Percentiles rank a stretch among this genome's conserved stretches.
Evolutionary conservation across 805 yeast genomes (phyloP).

Genomic region (Ogataea nonfermentans): DNA sequence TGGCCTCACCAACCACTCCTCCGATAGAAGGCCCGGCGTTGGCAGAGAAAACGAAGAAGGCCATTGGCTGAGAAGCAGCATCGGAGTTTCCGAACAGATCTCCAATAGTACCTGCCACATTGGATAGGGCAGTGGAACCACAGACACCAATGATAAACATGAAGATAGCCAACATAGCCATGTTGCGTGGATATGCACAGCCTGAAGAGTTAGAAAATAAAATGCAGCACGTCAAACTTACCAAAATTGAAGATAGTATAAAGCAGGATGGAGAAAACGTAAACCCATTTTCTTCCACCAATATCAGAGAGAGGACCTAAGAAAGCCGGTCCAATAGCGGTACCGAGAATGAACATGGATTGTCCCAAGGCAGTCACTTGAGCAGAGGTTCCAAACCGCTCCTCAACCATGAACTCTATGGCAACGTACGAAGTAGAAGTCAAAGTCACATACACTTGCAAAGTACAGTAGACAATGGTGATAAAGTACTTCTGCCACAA

Average conservation of each 20-base stretch:
- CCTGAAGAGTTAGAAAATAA: constrained; percentile 12
- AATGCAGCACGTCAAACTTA: constrained; percentile 8
- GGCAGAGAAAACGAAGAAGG: constrained; percentile 35
- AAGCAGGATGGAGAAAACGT: constrained; percentile 31
- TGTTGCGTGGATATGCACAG: constrained; percentile 34
- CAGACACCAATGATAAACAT: constrained; percentile 33
- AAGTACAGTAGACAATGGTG: constrained; percentile 27
- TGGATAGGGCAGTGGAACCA: constrained; percentile 35
- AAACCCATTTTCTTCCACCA: constrained; percentile 38
- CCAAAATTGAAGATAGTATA: constrained; percentile 34
- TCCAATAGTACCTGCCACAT: constrained; percentile 38
- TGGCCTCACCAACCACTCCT: constrained; percentile 38
- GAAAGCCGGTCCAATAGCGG: constrained; percentile 37
- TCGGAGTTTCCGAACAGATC: constrained; percentile 36
- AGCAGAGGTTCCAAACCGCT: constrained; percentile 24
- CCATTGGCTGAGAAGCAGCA: constrained; percentile 37
- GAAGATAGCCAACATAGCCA: constrained; percentile 35
- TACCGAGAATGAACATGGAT: constrained; percentile 36
- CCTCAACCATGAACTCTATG: constrained; percentile 30
- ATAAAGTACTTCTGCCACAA: constrained; percentile 26
- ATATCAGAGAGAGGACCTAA: constrained; percentile 38
- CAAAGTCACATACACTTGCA: constrained; percentile 33
- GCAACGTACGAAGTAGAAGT: constrained; percentile 36
- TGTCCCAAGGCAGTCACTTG: constrained; percentile 37
- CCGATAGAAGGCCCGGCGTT: constrained; percentile 38